Conservation (phyloP, 768 basidiomycete genomes). For the Xerocomellus amylosporus region DNA sequence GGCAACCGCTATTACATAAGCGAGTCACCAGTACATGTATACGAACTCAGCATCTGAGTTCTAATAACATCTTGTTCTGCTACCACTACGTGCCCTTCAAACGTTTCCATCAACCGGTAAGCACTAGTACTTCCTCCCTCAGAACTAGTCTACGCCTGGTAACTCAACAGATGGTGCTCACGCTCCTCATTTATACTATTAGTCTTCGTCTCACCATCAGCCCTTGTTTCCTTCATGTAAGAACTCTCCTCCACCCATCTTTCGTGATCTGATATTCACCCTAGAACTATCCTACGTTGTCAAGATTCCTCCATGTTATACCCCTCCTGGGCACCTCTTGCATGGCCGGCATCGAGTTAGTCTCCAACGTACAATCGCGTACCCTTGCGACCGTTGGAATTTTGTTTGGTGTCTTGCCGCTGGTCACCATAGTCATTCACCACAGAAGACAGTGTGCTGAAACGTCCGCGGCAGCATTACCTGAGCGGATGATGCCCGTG, state of each 20-base stretch:
- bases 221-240: conserved; percentile 10
- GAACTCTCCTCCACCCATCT: not conserved
- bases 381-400: conserved; percentile 3
- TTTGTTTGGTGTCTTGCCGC: conserved; percentile 11
- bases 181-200: conserved; percentile 25
- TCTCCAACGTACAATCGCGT: conserved; percentile 7
- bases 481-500: not conserved
- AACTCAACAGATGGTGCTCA: conserved; percentile 5
- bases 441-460: not conserved
- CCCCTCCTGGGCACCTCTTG: conserved; percentile 16
- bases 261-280: not conserved
- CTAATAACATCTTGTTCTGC: too few relatives aligned
- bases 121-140: too few relatives aligned
- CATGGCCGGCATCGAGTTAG: conserved; percentile 10
- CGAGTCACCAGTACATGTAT: too few relatives aligned
- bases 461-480: not conserved
- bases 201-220: conserved; percentile 16
- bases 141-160: too few relatives aligned
- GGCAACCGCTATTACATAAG: too few relatives aligned
- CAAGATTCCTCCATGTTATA: conserved; percentile 15
- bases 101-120: too few relatives aligned
- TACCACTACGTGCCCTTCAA: too few relatives aligned
- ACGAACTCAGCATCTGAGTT: too few relatives aligned
- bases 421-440: conserved; percentile 1
- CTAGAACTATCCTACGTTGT: conserved; percentile 7